phyloP scores from a whole-genome alignment of 2,329 filamentous ascomycete genomes.

The Colletotrichum noveboracense region DNA sequence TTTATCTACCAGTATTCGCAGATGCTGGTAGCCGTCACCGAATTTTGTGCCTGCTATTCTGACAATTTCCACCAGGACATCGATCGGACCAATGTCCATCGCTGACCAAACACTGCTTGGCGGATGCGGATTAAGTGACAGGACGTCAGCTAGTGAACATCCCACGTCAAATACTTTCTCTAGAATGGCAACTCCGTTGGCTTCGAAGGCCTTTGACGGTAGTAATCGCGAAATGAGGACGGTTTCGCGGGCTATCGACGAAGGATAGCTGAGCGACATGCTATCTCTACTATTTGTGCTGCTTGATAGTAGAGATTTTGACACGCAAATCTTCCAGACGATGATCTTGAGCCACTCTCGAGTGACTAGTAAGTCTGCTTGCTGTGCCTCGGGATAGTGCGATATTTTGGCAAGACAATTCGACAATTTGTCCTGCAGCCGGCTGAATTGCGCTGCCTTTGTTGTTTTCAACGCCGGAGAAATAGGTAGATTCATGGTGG shows the following conservation, averaged over 20 bases:
- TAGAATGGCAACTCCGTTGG: slow-evolving; percentile 35
- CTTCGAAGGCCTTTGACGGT: slow-evolving; percentile 31
- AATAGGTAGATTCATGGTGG: slow-evolving; percentile 29
- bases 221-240: slow-evolving; percentile 27
- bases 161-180: slow-evolving; percentile 39
- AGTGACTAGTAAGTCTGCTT: slow-evolving; percentile 29
- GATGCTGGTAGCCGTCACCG: background rate
- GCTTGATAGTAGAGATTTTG: slow-evolving; percentile 23
- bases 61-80: background rate
- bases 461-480: background rate
- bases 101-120: background rate
- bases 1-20: background rate
- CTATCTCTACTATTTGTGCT: slow-evolving; percentile 19
- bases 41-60: background rate
- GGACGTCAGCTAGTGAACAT: slow-evolving; percentile 33
- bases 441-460: background rate
- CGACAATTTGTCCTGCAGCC: background rate
- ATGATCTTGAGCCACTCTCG: slow-evolving; percentile 31
- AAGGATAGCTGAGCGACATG: slow-evolving; percentile 31
- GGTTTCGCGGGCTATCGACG: slow-evolving; percentile 28
- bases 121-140: slow-evolving; percentile 1
- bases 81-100: background rate
- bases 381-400: slow-evolving; percentile 22
- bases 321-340: slow-evolving; percentile 32
- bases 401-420: slow-evolving; percentile 4